Evolutionary conservation across 768 basidiomycete species (phyloP), one percentile per base, ranked within the genome.

Genomic region (Phaeotremella fagi): DNA sequence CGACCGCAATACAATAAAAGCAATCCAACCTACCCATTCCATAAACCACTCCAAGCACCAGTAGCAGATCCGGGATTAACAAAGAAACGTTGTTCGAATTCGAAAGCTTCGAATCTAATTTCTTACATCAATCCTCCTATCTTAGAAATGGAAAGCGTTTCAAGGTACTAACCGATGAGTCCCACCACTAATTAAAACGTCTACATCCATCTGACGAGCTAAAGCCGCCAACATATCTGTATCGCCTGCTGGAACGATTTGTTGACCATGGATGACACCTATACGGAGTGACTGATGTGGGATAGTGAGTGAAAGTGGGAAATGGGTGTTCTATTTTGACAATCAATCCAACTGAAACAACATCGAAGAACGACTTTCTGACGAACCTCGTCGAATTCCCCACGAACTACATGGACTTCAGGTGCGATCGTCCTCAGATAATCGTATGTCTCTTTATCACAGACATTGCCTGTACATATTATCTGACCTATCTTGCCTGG

Each of bases 401-500:
- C 95, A 63, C 84, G 80, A 2, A 92, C 94, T 37, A 90, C 86
- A 60, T 88, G 81, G 5, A 98, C 88, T 68, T 97, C 95, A 9
- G 88, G 84, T 16, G 88, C 85, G n/a, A 99, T 87, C 14, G 88
- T 90, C 60, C 89, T 80, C 22, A 99, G 80, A 78, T 95, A 98
- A 63, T 97, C 95, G 75, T 87, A 91, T 5, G 95, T 98, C 76
- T 98, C 94, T 67, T 86, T 85, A 77, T 99, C 95, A 74, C 90
- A 92, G 22, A 97, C 86, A 72, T 98, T 98, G 43, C 95, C 95
- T 0, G 94, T 98, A 73, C 90, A 95, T 23, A 98, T 79, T 54
- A 98, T 95, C 75, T 98, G 94, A 58, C 92, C 89, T 41, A 99
- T 98, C 75, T 99, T 99, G 20, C 95, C 95, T 18, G 88, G 88